Conservation (phyloP, 1,139 yeast species). For the Debaryomycetaceae sp. region DNA sequence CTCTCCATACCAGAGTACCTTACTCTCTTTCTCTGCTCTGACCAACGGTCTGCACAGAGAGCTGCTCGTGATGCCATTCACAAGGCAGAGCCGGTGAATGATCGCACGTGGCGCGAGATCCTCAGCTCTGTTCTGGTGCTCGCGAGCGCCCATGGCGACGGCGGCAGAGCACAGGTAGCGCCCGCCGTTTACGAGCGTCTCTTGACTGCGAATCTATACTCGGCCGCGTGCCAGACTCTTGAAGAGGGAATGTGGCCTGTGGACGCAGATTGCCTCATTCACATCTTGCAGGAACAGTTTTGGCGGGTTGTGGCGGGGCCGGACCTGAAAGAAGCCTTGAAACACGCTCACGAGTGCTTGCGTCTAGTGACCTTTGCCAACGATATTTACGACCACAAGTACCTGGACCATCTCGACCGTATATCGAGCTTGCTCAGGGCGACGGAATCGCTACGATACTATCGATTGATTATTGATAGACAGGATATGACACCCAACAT, state of each 20-base stretch:
- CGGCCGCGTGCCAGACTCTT: slow-evolving; percentile 4
- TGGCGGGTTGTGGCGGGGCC: slow-evolving; percentile 48
- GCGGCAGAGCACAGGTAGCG: background rate
- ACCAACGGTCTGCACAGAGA: background rate
- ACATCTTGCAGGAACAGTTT: slow-evolving; percentile 24
- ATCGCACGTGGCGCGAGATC: background rate
- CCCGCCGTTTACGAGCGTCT: background rate
- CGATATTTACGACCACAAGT: slow-evolving; percentile 5
- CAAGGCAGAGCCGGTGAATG: background rate
- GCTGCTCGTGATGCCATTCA: background rate
- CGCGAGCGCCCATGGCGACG: background rate
- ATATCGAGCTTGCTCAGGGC: slow-evolving; percentile 22
- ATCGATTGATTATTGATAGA: slow-evolving; percentile 26
- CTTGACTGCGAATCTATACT: background rate
- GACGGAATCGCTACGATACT: slow-evolving; percentile 19
- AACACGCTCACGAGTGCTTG: slow-evolving; percentile 32
- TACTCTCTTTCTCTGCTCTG: background rate
- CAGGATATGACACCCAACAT: slow-evolving; percentile 17
- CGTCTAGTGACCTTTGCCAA: slow-evolving; percentile 15
- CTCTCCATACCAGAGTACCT: background rate
- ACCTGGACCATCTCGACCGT: slow-evolving; percentile 10
- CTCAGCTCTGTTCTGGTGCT: background rate
- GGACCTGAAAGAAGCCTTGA: slow-evolving; percentile 35
- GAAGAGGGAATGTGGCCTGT: slow-evolving; percentile 6
- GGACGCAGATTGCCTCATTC: slow-evolving; percentile 9